A percentile compares a stretch with the other conserved stretches of the same genome.
These are phyloP conservation scores for Zancudomyces culisetae DNA, from an alignment of 371 early-diverging fungal genomes.

Conservation along the genomic window DNA sequence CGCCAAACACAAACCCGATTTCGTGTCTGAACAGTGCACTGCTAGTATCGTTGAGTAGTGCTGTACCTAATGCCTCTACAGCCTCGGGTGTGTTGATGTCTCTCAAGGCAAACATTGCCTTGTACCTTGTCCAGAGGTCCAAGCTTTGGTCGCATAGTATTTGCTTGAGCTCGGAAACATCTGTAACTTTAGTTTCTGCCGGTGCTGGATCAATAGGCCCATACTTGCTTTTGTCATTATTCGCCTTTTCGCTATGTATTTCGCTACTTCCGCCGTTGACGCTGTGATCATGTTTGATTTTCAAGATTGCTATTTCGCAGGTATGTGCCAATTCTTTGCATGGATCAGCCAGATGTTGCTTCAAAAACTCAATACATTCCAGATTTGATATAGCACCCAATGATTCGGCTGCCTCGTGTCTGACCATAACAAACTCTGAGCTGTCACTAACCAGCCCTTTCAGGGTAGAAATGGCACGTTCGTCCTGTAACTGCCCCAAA, in stretches of 20 bases:
- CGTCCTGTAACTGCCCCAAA: slow-evolving; percentile 92
- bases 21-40: slow-evolving; percentile 96
- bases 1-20: slow-evolving; percentile 96
- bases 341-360: slow-evolving; percentile 45
- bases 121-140: slow-evolving; percentile 84
- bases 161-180: slow-evolving; percentile 39
- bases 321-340: slow-evolving; percentile 74
- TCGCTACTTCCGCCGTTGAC: slow-evolving; percentile 7
- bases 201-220: slow-evolving; percentile 89
- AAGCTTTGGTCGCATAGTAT: slow-evolving; percentile 48
- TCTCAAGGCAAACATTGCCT: slow-evolving; percentile 96
- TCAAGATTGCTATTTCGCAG: slow-evolving; percentile 82
- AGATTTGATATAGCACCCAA: slow-evolving; percentile 79
- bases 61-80: slow-evolving; percentile 71
- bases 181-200: slow-evolving; percentile 34
- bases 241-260: slow-evolving; percentile 4
- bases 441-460: slow-evolving; percentile 33
- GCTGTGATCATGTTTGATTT: slow-evolving; percentile 52
- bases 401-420: slow-evolving; percentile 98
- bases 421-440: slow-evolving; percentile 85
- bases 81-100: slow-evolving; percentile 74
- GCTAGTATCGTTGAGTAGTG: slow-evolving; percentile 46
- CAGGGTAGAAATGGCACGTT: slow-evolving; percentile 57
- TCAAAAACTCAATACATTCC: slow-evolving; percentile 42
- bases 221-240: slow-evolving; percentile 21